Conservation (phyloP, 2,329 filamentous ascomycete species). For the Ophiostoma australiae region DNA sequence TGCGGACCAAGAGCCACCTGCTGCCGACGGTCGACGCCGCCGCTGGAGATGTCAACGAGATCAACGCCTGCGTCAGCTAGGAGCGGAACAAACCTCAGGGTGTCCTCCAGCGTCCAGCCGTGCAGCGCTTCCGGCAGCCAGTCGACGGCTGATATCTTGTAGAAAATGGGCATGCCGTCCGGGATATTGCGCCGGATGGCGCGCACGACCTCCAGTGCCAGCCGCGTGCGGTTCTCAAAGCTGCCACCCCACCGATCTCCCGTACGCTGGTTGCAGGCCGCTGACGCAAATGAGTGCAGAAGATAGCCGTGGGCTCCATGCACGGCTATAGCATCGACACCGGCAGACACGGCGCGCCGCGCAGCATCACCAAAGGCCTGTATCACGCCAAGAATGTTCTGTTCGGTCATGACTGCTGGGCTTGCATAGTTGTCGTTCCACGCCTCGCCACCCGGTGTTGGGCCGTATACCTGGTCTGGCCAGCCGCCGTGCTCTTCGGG, state of each 20-base stretch:
- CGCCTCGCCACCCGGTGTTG: constrained; percentile 30
- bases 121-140: constrained; percentile 57
- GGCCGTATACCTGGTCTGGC: constrained; percentile 39
- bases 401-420: constrained; percentile 35
- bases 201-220: constrained; percentile 64
- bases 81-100: constrained; percentile 56
- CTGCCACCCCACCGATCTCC: constrained; percentile 60
- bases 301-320: constrained; percentile 79
- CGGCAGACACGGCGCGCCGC: constrained; percentile 54
- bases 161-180: constrained; percentile 63
- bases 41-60: constrained; percentile 66
- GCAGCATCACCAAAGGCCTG: constrained; percentile 51
- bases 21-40: constrained; percentile 57
- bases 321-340: constrained; percentile 65
- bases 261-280: constrained; percentile 64
- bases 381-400: constrained; percentile 31
- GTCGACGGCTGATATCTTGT: constrained; percentile 69
- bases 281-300: constrained; percentile 63
- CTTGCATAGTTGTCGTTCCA: constrained; percentile 3
- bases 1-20: constrained; percentile 55
- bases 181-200: constrained; percentile 57
- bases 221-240: constrained; percentile 65
- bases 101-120: constrained; percentile 64
- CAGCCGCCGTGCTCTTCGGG: constrained; percentile 42
- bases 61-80: constrained; percentile 66